Evolutionary conservation across 306 rosid genomes (phyloP).

Genomic region (Casuarina equisetifolia): DNA sequence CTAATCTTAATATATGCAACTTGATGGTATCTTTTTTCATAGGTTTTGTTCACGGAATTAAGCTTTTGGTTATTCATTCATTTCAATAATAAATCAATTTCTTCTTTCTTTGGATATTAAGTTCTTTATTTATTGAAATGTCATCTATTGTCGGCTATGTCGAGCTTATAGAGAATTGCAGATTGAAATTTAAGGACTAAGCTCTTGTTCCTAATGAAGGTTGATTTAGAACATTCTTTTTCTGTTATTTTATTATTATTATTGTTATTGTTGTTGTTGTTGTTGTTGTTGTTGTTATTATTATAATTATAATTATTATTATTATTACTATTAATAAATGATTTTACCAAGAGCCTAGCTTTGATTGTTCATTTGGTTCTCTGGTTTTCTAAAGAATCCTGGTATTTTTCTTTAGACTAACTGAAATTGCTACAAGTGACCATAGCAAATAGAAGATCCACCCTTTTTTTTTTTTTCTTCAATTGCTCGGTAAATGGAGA

Average conservation of each 20-base stretch:
- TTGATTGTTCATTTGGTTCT: conserved; percentile 6
- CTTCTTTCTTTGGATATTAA: not conserved
- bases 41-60: not conserved
- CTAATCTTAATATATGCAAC: not conserved
- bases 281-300: no score
- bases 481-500: not conserved
- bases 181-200: conserved; percentile 32
- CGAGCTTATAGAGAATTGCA: conserved; percentile 19
- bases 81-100: not conserved
- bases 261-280: no score
- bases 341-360: conserved; percentile 12
- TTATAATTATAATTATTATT: no score
- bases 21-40: conserved; percentile 4
- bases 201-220: conserved; percentile 32
- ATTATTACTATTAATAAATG: no score
- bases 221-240: conserved; percentile 24
- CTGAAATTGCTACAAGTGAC: not conserved
- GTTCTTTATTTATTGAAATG: not conserved
- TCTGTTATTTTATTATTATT: conserved; percentile 9
- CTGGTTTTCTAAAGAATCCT: conserved; percentile 12
- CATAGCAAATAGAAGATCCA: not conserved
- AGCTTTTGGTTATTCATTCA: not conserved
- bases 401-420: not conserved
- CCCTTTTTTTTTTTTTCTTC: no score
- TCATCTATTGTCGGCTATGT: not conserved